These are phyloP conservation scores for Boletellus emodensis DNA, from an alignment of 768 basidiomycete genomes.

Conservation along the genomic window DNA sequence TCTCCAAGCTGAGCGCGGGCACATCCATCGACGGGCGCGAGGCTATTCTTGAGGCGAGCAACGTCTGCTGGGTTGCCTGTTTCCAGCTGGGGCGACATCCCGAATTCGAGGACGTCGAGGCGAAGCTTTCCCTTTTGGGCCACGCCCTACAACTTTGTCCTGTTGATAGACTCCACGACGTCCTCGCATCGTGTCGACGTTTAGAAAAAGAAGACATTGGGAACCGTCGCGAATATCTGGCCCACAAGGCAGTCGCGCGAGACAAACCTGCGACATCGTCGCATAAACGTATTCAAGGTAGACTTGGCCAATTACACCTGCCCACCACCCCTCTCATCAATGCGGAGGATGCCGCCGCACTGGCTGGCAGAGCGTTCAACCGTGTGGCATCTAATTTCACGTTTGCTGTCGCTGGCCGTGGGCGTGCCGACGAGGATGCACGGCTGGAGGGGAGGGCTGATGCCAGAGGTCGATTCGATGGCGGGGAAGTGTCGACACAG, in stretches of 20 bases:
- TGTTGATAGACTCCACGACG: slow-evolving; percentile 67
- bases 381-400: slow-evolving; percentile 74
- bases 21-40: slow-evolving; percentile 33
- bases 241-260: slow-evolving; percentile 17
- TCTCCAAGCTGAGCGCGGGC: slow-evolving; percentile 45
- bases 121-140: slow-evolving; percentile 70
- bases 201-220: slow-evolving; percentile 65
- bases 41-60: slow-evolving; percentile 54
- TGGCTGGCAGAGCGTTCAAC: slow-evolving; percentile 76
- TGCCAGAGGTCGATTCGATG: slow-evolving; percentile 40
- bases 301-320: slow-evolving; percentile 65
- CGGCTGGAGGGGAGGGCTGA: slow-evolving; percentile 38
- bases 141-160: slow-evolving; percentile 86
- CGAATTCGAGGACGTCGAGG: slow-evolving; percentile 64
- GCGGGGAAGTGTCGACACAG: slow-evolving; percentile 65
- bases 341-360: slow-evolving; percentile 74
- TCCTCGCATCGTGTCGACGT: slow-evolving; percentile 75
- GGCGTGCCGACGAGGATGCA: slow-evolving; percentile 21
- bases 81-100: slow-evolving; percentile 83
- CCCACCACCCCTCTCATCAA: slow-evolving; percentile 63
- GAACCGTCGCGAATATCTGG: slow-evolving; percentile 42
- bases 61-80: slow-evolving; percentile 88
- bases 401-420: slow-evolving; percentile 51
- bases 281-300: slow-evolving; percentile 42
- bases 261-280: slow-evolving; percentile 22